These are phyloP conservation scores for Colletotrichum sp. DNA, from an alignment of 2,329 filamentous ascomycete genomes.

Conservation along the genomic window DNA sequence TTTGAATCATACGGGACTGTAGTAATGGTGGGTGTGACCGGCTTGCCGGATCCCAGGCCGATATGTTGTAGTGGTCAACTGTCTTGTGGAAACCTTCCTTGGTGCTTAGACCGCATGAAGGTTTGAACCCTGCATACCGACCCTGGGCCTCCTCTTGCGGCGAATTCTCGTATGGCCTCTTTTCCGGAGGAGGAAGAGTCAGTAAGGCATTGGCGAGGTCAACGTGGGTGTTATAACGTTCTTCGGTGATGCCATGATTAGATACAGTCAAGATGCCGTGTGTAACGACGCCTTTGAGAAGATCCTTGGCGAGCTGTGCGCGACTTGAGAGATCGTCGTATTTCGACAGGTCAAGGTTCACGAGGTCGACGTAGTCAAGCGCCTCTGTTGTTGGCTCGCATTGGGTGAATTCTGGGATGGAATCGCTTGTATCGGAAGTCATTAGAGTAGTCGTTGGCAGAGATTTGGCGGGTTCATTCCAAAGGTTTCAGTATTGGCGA, in stretches of 20 bases:
- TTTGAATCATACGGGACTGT: background rate
- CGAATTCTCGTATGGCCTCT: background rate
- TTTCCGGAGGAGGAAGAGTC: background rate
- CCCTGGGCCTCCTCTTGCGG: slow-evolving; percentile 21
- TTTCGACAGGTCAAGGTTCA: background rate
- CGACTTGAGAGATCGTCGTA: background rate
- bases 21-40: background rate
- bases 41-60: slow-evolving; percentile 27
- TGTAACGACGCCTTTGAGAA: background rate
- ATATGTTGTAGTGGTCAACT: slow-evolving; percentile 3
- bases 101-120: slow-evolving; percentile 26
- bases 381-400: background rate
- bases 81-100: slow-evolving; percentile 12
- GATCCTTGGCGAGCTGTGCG: background rate
- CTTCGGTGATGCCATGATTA: background rate
- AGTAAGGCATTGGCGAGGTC: background rate
- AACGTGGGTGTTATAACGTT: background rate
- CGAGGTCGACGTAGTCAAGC: background rate
- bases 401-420: background rate
- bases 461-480: background rate
- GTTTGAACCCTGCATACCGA: slow-evolving; percentile 32
- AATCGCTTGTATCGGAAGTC: background rate
- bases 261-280: background rate
- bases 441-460: background rate
- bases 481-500: background rate